Conservation (phyloP, 495 filamentous ascomycete genomes). For the Mycothermus thermophilus region DNA sequence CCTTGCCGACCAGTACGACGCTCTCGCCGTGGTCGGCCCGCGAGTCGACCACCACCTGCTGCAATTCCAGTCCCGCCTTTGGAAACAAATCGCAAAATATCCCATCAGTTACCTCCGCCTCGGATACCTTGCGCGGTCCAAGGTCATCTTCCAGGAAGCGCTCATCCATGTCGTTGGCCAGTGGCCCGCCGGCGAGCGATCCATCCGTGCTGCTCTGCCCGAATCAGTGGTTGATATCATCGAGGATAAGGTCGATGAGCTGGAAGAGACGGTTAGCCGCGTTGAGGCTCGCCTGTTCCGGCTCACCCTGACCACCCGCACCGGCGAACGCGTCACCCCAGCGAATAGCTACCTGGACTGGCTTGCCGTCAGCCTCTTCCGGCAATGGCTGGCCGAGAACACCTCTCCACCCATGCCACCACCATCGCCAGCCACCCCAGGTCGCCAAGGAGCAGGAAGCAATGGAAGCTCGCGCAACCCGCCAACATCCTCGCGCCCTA, state of each 20-base stretch:
- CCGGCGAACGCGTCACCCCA: conserved; percentile 69
- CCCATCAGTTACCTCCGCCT: conserved; percentile 82
- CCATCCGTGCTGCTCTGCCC: conserved; percentile 57
- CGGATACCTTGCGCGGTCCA: conserved; percentile 68
- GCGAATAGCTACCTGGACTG: conserved; percentile 70
- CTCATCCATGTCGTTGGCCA: conserved; percentile 84
- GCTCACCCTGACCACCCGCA: conserved; percentile 60
- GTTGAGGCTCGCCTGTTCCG: conserved; percentile 69
- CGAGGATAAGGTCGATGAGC: conserved; percentile 78
- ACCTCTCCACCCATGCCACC: conserved; percentile 53
- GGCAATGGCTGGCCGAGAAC: conserved; percentile 82
- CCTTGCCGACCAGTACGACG: conserved; percentile 85
- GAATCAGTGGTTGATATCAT: conserved; percentile 70
- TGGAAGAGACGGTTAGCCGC: conserved; percentile 52
- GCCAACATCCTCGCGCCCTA: conserved; percentile 10
- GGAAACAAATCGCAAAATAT: conserved; percentile 91
- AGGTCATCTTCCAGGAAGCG: conserved; percentile 80
- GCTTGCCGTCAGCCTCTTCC: conserved; percentile 70
- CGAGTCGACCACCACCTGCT: conserved; percentile 87
- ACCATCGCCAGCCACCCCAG: background rate
- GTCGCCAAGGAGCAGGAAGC: background rate
- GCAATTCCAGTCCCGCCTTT: conserved; percentile 74
- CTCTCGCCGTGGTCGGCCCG: conserved; percentile 70
- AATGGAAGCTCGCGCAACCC: conserved; percentile 18
- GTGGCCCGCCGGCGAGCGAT: conserved; percentile 69